Percentiles rank a stretch among this genome's conserved stretches.
These are phyloP conservation scores for Herpomyces periplanetae DNA, from an alignment of 2,329 filamentous ascomycete species.

Conservation along the genomic window DNA sequence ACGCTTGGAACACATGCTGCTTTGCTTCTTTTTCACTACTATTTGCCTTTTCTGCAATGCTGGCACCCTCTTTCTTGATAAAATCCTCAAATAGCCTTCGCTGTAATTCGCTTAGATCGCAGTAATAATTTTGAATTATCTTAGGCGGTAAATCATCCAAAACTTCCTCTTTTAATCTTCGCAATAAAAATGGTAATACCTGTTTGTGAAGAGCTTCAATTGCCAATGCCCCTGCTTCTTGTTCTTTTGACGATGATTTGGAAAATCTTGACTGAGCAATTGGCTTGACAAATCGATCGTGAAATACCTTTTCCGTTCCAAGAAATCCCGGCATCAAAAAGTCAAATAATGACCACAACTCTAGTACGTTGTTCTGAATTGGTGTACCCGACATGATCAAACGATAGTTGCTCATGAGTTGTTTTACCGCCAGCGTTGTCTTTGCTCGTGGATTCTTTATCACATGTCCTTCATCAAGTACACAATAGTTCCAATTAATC, in stretches of 20 bases:
- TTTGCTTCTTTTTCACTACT: conserved; percentile 68
- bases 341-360: conserved; percentile 90
- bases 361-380: conserved; percentile 86
- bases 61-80: conserved; percentile 61
- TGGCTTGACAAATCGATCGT: conserved; percentile 73
- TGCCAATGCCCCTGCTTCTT: conserved; percentile 74
- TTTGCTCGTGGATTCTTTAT: conserved; percentile 98
- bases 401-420: conserved; percentile 55
- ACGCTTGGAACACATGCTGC: conserved; percentile 89
- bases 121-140: conserved; percentile 97
- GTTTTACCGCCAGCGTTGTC: conserved; percentile 69
- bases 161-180: conserved; percentile 87
- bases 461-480: conserved; percentile 80
- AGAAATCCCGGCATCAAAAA: conserved; percentile 97
- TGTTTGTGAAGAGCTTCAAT: conserved; percentile 98
- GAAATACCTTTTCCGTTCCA: conserved; percentile 78
- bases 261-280: conserved; percentile 77
- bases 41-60: conserved; percentile 42
- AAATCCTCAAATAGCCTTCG: conserved; percentile 89
- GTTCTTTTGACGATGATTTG: conserved; percentile 90
- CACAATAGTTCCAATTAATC: conserved; percentile 82
- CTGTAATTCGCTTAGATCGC: conserved; percentile 75
- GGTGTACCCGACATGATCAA: conserved; percentile 85
- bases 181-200: conserved; percentile 72
- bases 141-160: conserved; percentile 83